A percentile compares a stretch with the other conserved stretches of the same genome.
These are phyloP conservation scores for Cladosporium sp. DNA, from an alignment of 2,329 filamentous ascomycete species.

Conservation along the genomic window DNA sequence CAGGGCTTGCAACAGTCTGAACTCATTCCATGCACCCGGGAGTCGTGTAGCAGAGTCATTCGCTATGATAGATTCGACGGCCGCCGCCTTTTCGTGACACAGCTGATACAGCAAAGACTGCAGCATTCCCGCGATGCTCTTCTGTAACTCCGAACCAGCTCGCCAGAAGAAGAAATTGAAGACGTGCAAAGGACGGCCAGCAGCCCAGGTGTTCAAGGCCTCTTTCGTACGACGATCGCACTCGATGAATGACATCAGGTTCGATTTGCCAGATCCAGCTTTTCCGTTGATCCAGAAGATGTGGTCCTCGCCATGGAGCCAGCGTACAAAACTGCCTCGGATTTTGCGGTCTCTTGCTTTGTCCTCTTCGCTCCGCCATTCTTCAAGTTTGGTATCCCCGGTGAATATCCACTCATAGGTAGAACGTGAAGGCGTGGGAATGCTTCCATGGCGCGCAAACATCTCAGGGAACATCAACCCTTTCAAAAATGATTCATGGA, in stretches of 20 bases:
- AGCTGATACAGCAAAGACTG: conserved; percentile 1
- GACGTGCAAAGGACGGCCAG: not conserved
- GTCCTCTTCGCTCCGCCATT: too few species aligned
- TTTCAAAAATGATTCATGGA: not conserved
- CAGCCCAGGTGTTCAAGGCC: not conserved
- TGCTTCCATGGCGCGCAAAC: not conserved
- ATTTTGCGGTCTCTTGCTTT: too few species aligned
- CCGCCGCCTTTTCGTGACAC: not conserved
- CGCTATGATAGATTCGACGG: not conserved
- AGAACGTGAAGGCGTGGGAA: not conserved
- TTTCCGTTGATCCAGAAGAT: conserved; percentile 8
- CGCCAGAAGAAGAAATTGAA: conserved; percentile 9
- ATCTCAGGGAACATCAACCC: not conserved
- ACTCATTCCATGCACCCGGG: not conserved
- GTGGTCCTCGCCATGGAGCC: not conserved
- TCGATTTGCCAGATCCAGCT: conserved; percentile 7
- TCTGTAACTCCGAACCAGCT: not conserved
- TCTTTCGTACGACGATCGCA: not conserved
- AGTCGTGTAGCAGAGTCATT: not conserved
- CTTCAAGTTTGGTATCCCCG: too few species aligned
- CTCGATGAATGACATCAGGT: conserved; percentile 2
- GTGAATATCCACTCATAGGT: conserved; percentile 8
- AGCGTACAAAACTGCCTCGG: not conserved
- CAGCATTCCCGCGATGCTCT: not conserved
- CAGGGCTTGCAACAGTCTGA: not conserved